Percentiles rank a stretch among this genome's conserved stretches.
These are phyloP conservation scores for Panellus pusillus DNA, from an alignment of 768 basidiomycete species.

Conservation along the genomic window DNA sequence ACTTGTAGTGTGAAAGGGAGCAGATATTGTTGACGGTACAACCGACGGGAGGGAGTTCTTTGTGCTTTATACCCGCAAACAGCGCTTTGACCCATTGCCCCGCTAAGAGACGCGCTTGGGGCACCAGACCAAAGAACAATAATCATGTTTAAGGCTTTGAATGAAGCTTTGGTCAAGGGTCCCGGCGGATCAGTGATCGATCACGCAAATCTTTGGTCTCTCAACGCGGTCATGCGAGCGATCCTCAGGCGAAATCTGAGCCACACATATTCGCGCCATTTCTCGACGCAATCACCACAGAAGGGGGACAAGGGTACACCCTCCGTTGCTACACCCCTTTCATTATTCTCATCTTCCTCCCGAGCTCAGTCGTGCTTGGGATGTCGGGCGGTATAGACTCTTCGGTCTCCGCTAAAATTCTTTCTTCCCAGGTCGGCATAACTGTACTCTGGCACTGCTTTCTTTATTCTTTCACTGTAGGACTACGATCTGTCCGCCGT, in stretches of 20 bases:
- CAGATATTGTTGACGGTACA: too few species aligned
- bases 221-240: slow-evolving; percentile 5
- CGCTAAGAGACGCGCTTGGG: too few species aligned
- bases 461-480: slow-evolving; percentile 34
- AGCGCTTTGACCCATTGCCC: too few species aligned
- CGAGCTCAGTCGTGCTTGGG: slow-evolving; percentile 73
- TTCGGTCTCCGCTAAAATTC: slow-evolving; percentile 78
- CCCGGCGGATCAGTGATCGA: too few species aligned
- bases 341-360: neutral
- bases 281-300: neutral
- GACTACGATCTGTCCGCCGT: slow-evolving; percentile 83
- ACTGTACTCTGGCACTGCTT: neutral
- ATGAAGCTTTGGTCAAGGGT: too few species aligned
- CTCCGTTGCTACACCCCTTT: too few species aligned
- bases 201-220: too few species aligned
- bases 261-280: slow-evolving; percentile 3
- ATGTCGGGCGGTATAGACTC: slow-evolving; percentile 98
- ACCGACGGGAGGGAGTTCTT: too few species aligned
- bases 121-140: too few species aligned
- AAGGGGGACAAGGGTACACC: slow-evolving; percentile 23
- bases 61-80: too few species aligned
- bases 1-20: too few species aligned
- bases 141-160: too few species aligned
- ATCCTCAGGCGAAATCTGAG: slow-evolving; percentile 1
- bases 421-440: slow-evolving; percentile 59